These are phyloP conservation scores for Phytophthora macrochlamydospora DNA, from an alignment of 352 stramenopile species.

Conservation along the genomic window DNA sequence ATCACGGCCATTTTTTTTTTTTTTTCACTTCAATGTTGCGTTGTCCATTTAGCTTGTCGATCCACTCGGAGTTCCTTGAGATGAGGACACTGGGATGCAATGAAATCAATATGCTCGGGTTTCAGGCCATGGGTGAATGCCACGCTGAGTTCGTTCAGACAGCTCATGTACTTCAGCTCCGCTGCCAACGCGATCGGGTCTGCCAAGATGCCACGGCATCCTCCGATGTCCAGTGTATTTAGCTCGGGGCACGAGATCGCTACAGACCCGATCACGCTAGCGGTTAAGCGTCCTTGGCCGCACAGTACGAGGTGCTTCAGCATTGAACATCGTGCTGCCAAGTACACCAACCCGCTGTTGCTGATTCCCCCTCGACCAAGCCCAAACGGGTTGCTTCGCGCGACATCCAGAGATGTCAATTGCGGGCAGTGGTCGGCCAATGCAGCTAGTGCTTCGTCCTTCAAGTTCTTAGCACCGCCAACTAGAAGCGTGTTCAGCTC, in stretches of 20 bases:
- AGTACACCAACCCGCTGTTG: conserved; percentile 45
- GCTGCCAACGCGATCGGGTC: conserved; percentile 49
- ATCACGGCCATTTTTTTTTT: background rate
- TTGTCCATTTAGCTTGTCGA: conserved; percentile 12
- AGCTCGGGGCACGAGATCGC: conserved; percentile 46
- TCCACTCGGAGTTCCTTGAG: conserved; percentile 64
- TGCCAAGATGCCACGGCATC: conserved; percentile 61
- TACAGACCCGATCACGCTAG: conserved; percentile 41
- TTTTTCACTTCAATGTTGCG: background rate
- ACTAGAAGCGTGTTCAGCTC: conserved; percentile 45
- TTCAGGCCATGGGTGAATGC: conserved; percentile 56
- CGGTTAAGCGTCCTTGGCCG: conserved; percentile 59
- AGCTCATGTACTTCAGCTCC: conserved; percentile 46
- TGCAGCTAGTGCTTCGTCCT: conserved; percentile 44
- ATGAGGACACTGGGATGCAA: conserved; percentile 60
- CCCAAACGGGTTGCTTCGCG: conserved; percentile 71
- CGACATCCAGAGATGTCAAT: conserved; percentile 58
- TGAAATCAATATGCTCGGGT: conserved; percentile 54
- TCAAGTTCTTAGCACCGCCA: conserved; percentile 53
- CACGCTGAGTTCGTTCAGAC: conserved; percentile 59
- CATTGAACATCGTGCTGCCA: conserved; percentile 44
- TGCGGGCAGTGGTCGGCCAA: conserved; percentile 44
- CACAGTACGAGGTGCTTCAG: conserved; percentile 55
- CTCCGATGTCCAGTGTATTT: conserved; percentile 58
- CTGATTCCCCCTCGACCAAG: conserved; percentile 56